Percentiles rank a stretch among this genome's conserved stretches.
phyloP scores from a whole-genome alignment of 306 rosid genomes.

The Corylus americana region DNA sequence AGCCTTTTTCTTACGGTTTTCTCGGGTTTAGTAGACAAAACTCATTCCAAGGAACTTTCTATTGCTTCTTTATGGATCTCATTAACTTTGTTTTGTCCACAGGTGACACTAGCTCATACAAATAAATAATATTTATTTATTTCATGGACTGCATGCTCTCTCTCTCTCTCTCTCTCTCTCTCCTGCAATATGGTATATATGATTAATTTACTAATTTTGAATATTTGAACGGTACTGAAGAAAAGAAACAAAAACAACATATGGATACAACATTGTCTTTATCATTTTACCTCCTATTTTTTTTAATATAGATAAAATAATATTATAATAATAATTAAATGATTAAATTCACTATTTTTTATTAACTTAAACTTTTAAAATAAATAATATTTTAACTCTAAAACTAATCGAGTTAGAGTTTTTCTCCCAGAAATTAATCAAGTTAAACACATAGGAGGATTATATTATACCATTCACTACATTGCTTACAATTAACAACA shows the following conservation, averaged over 20 bases:
- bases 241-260: background rate
- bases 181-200: background rate
- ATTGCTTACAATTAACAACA: background rate
- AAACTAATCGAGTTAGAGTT: background rate
- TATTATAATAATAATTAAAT: no score
- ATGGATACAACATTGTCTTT: background rate
- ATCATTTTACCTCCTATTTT: no score
- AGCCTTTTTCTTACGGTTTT: constrained; percentile 27
- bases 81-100: constrained; percentile 49
- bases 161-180: background rate
- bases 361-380: no score
- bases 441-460: background rate
- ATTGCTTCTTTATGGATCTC: constrained; percentile 20
- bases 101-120: constrained; percentile 5
- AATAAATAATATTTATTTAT: background rate
- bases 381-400: background rate
- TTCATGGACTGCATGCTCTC: background rate
- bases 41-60: constrained; percentile 68
- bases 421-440: background rate
- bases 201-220: background rate
- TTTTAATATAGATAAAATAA: no score
- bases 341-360: no score
- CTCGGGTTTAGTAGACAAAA: constrained; percentile 40
- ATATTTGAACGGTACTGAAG: background rate
- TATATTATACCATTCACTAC: background rate